These are phyloP conservation scores for Pulveroboletus sp. DNA, from an alignment of 768 basidiomycete genomes.

Conservation along the genomic window DNA sequence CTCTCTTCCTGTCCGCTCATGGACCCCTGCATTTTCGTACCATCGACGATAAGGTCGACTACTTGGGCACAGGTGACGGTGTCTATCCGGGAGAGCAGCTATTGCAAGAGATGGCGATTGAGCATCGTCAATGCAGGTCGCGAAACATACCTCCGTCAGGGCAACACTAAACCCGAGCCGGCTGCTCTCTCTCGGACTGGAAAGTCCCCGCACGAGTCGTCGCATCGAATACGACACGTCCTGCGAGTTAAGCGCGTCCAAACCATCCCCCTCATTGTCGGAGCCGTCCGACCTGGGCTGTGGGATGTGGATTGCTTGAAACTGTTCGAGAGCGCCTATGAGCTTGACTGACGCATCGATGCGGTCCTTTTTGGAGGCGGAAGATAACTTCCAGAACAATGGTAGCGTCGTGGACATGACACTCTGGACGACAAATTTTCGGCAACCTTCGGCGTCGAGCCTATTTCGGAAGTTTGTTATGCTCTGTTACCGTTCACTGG, in stretches of 20 bases:
- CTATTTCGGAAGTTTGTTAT: constrained; percentile 21
- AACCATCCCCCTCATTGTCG: constrained; percentile 45
- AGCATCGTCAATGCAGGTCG: not conserved
- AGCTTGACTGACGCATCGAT: constrained; percentile 85
- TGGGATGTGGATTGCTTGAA: constrained; percentile 65
- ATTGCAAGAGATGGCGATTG: not conserved
- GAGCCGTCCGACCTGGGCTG: constrained; percentile 38
- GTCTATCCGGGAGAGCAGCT: constrained; percentile 77
- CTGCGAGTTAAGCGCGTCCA: constrained; percentile 73
- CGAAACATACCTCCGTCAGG: constrained; percentile 76
- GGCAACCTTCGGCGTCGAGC: no score
- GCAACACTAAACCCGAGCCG: constrained; percentile 94
- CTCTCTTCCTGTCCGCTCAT: constrained; percentile 91
- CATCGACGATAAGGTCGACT: constrained; percentile 65
- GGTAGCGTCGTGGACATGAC: constrained; percentile 83
- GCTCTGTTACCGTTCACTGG: no score
- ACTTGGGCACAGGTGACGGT: constrained; percentile 79
- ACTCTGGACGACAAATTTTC: constrained; percentile 9
- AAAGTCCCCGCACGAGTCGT: constrained; percentile 80
- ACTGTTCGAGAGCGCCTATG: constrained; percentile 74
- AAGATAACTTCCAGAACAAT: constrained; percentile 92
- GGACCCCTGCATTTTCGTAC: constrained; percentile 66
- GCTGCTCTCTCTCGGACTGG: constrained; percentile 90
- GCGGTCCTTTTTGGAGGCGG: constrained; percentile 72
- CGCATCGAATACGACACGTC: constrained; percentile 93